Percentiles rank a stretch among this genome's conserved stretches.
Evolutionary conservation across 768 basidiomycete species (phyloP).

Genomic region (Chiua virens): DNA sequence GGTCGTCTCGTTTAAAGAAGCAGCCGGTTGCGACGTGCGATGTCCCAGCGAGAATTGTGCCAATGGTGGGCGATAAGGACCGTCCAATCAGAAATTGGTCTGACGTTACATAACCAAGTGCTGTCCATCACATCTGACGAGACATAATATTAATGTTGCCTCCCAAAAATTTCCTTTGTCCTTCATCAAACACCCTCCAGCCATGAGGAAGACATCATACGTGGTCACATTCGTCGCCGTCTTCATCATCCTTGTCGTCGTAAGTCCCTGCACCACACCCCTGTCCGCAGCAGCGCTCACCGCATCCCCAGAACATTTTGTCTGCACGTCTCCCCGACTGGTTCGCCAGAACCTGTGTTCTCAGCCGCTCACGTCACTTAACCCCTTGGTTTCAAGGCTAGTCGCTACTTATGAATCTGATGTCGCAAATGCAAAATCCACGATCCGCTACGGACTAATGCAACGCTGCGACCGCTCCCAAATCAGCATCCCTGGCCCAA

Average conservation of each 20-base stretch:
- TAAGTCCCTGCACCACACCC: conserved; percentile 31
- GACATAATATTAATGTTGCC: too few species aligned
- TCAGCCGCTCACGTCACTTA: conserved; percentile 16
- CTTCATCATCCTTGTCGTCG: conserved; percentile 48
- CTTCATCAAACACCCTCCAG: neutral
- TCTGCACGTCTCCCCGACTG: conserved; percentile 62
- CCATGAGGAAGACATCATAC: conserved; percentile 72
- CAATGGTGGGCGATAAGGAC: conserved; percentile 21
- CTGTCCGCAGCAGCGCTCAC: neutral
- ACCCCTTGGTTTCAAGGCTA: conserved; percentile 39
- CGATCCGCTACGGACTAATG: conserved; percentile 58
- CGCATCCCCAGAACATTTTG: conserved; percentile 49
- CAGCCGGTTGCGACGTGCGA: neutral
- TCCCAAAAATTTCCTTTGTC: neutral
- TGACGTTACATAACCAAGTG: too few species aligned
- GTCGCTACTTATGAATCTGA: conserved; percentile 38
- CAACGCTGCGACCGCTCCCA: conserved; percentile 55
- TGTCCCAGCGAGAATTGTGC: conserved; percentile 22
- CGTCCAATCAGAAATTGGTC: neutral
- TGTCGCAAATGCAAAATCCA: conserved; percentile 46
- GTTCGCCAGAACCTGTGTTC: conserved; percentile 39
- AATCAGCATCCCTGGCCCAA: conserved; percentile 46
- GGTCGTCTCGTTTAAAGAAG: too few species aligned
- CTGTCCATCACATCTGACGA: too few species aligned
- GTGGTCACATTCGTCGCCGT: conserved; percentile 61